phyloP scores from a whole-genome alignment of 2,329 filamentous ascomycete species.

The Sclerotinia trifoliorum region DNA sequence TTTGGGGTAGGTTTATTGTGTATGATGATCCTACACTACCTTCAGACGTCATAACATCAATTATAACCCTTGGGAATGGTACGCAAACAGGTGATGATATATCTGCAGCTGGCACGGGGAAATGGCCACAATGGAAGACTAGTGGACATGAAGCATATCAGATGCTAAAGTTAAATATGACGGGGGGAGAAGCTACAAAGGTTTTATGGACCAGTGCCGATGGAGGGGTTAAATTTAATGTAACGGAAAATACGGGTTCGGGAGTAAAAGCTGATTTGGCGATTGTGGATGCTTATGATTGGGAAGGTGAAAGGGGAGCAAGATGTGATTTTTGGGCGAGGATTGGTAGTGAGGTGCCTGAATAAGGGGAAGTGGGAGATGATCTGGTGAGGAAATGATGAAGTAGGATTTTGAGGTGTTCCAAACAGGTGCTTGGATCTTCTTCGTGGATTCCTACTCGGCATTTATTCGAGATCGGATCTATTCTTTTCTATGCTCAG shows the following conservation, averaged over 20 bases:
- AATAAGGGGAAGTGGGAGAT: neutral
- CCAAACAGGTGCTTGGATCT: neutral
- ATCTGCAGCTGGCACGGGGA: neutral
- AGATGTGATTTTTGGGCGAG: slow-evolving; percentile 28
- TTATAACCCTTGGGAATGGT: neutral
- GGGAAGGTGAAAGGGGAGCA: slow-evolving; percentile 27
- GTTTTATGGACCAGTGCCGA: slow-evolving; percentile 3
- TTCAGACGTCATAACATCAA: neutral
- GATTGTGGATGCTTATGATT: slow-evolving; percentile 28
- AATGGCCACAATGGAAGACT: slow-evolving; percentile 9
- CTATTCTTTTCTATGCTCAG: neutral
- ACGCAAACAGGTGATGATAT: neutral
- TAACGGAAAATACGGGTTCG: neutral
- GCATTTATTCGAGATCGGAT: neutral
- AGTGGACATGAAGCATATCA: neutral
- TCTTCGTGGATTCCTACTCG: neutral
- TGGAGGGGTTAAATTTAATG: slow-evolving; percentile 6
- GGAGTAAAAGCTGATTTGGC: slow-evolving; percentile 22
- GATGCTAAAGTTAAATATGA: slow-evolving; percentile 20
- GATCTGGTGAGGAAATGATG: accelerated
- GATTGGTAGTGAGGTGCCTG: slow-evolving; percentile 24
- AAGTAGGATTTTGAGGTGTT: neutral
- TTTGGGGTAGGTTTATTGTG: slow-evolving; percentile 27
- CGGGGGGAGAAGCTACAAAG: neutral
- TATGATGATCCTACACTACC: slow-evolving; percentile 18